phyloP scores from a whole-genome alignment of 2,329 filamentous ascomycete genomes.

The Emmonsiellopsis sp. region DNA sequence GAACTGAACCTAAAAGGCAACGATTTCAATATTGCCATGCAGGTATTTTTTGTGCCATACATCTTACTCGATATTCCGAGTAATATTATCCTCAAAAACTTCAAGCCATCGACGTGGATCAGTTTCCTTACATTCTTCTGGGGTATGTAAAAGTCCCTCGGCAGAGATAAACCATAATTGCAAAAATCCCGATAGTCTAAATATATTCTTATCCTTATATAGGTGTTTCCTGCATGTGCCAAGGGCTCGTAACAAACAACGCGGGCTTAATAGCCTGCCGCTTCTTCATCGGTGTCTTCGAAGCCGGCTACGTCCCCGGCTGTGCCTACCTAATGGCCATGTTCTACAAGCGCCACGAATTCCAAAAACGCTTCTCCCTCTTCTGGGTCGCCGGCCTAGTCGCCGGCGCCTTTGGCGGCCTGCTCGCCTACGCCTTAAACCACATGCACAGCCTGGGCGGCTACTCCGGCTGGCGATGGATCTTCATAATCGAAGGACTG shows the following conservation, averaged over 20 bases:
- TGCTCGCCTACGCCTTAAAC: constrained; percentile 18
- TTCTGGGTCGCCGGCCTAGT: constrained; percentile 26
- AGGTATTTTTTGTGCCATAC: constrained; percentile 23
- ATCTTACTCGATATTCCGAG: constrained; percentile 20
- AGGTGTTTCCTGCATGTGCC: constrained; percentile 19
- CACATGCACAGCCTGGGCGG: constrained; percentile 23
- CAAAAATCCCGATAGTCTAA: not conserved
- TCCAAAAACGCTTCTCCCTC: constrained; percentile 28
- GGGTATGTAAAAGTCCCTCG: constrained; percentile 8
- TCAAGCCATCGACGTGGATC: constrained; percentile 18
- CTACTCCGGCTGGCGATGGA: constrained; percentile 24
- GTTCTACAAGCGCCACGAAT: constrained; percentile 30
- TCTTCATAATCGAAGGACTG: constrained; percentile 29
- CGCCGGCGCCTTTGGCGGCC: constrained; percentile 25
- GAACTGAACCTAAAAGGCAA: constrained; percentile 16
- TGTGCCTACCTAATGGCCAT: constrained; percentile 20
- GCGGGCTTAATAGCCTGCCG: constrained; percentile 22
- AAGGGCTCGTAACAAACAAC: constrained; percentile 23
- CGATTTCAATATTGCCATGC: constrained; percentile 30
- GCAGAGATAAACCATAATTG: not conserved
- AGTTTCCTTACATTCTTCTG: constrained; percentile 15
- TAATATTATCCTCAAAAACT: constrained; percentile 20
- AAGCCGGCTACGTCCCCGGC: constrained; percentile 32
- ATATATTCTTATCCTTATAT: constrained; percentile 3
- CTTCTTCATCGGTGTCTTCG: constrained; percentile 23